A percentile compares a stretch with the other conserved stretches of the same genome.
These are phyloP conservation scores for Calocybe indica DNA, from an alignment of 768 basidiomycete species.

Conservation along the genomic window DNA sequence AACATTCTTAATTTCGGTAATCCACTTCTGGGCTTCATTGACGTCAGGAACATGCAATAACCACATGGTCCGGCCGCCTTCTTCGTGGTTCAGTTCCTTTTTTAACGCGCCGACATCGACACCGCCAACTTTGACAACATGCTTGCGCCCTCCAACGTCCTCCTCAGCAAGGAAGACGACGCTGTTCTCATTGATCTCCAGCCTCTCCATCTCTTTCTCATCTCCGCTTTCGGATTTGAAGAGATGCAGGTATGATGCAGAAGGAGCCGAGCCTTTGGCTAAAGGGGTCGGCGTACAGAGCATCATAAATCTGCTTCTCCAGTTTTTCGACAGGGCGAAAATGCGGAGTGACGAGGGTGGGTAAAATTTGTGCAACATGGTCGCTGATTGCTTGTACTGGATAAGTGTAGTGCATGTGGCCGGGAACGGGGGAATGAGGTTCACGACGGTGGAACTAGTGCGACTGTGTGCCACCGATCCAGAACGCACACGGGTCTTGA, in stretches of 20 bases:
- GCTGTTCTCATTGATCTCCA: slow-evolving; percentile 73
- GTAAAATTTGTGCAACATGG: slow-evolving; percentile 61
- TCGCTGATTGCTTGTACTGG: slow-evolving; percentile 47
- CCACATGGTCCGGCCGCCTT: slow-evolving; percentile 58
- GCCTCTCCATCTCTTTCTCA: slow-evolving; percentile 66
- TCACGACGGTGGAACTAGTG: slow-evolving; percentile 28
- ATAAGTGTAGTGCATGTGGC: slow-evolving; percentile 43
- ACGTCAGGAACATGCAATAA: slow-evolving; percentile 60
- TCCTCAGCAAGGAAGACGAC: slow-evolving; percentile 70
- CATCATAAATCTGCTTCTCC: slow-evolving; percentile 62
- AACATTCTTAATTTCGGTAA: slow-evolving; percentile 63
- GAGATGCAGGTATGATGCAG: slow-evolving; percentile 60
- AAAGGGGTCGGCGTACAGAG: slow-evolving; percentile 43
- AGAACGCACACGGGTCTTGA: slow-evolving; percentile 27
- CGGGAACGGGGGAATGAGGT: slow-evolving; percentile 57
- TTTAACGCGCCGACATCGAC: slow-evolving; percentile 47
- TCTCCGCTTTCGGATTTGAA: slow-evolving; percentile 59
- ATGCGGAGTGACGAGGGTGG: slow-evolving; percentile 64
- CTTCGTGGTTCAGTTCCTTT: slow-evolving; percentile 38
- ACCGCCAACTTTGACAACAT: slow-evolving; percentile 67
- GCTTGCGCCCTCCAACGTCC: slow-evolving; percentile 37
- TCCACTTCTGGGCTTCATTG: slow-evolving; percentile 69
- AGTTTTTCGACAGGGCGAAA: slow-evolving; percentile 67
- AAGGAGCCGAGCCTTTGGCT: slow-evolving; percentile 30
- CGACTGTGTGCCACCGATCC: slow-evolving; percentile 33